Evolutionary conservation across 139 green algal species (phyloP).

Genomic region (Ulvella scutata): DNA sequence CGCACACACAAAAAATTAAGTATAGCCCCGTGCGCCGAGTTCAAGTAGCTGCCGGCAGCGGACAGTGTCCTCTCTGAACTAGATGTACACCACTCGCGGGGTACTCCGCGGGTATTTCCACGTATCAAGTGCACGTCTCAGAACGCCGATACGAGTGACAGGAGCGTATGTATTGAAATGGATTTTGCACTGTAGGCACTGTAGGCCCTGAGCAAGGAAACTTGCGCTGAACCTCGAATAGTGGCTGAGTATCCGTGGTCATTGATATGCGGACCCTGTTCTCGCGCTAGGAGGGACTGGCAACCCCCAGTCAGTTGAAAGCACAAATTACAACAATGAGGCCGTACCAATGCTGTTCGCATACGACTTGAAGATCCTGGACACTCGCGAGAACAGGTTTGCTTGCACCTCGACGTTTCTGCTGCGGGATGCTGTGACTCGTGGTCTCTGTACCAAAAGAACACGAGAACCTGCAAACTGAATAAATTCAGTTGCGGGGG

Average conservation of each 20-base stretch:
- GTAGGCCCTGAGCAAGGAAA: neutral
- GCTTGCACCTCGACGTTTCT: conserved; percentile 41
- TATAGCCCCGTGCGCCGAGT: too few species aligned
- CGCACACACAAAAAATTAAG: neutral
- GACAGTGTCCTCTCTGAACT: too few species aligned
- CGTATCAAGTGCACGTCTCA: too few species aligned
- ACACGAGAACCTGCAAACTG: neutral
- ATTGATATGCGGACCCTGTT: too few species aligned
- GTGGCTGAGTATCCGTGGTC: too few species aligned
- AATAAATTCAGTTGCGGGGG: too few species aligned
- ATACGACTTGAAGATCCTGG: conserved; percentile 76
- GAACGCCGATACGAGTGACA: too few species aligned
- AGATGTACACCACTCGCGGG: too few species aligned
- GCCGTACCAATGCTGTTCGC: conserved; percentile 63
- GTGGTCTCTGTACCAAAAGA: neutral
- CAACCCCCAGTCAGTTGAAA: too few species aligned
- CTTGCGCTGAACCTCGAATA: neutral
- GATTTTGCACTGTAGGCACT: neutral
- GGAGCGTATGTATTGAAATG: conserved; percentile 9
- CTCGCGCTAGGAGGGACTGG: too few species aligned
- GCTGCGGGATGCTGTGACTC: neutral
- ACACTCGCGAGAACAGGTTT: conserved; percentile 78
- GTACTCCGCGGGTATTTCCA: too few species aligned
- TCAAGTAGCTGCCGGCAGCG: too few species aligned
- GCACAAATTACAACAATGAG: neutral